Percentiles rank a stretch among this genome's conserved stretches.
Conservation (phyloP, 345 rosid species). For the Boechera divaricarpa region DNA sequence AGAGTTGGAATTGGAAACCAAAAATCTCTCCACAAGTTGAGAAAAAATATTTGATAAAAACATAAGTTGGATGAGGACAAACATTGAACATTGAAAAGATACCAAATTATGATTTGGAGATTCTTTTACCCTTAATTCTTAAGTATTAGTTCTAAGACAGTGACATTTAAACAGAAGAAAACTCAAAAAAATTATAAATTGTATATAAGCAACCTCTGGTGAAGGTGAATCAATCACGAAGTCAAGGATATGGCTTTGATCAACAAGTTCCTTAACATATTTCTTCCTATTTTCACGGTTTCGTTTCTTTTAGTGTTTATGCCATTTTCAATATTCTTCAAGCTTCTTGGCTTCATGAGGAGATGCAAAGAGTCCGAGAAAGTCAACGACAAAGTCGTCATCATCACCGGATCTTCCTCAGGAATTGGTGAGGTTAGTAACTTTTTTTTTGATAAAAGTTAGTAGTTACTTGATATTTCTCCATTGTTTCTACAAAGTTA, state of each 20-base stretch:
- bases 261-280: slow-evolving; percentile 49
- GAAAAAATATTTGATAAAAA: background rate
- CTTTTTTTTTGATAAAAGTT: too few species aligned
- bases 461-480: too few species aligned
- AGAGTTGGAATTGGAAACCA: background rate
- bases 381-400: slow-evolving; percentile 54
- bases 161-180: slow-evolving; percentile 18
- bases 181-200: background rate
- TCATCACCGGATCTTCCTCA: slow-evolving; percentile 66
- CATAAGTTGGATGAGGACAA: background rate
- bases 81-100: background rate
- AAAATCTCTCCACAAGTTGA: background rate
- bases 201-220: background rate
- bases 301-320: slow-evolving; percentile 46
- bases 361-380: slow-evolving; percentile 41
- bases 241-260: slow-evolving; percentile 45
- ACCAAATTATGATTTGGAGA: slow-evolving; percentile 12
- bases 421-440: slow-evolving; percentile 65
- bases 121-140: background rate
- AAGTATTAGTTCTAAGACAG: background rate
- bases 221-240: slow-evolving; percentile 2
- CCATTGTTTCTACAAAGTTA: background rate
- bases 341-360: slow-evolving; percentile 39
- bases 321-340: slow-evolving; percentile 48
- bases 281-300: slow-evolving; percentile 51